Conservation (phyloP, 1,284 basidiomycete species). For the Melampsora americana region DNA sequence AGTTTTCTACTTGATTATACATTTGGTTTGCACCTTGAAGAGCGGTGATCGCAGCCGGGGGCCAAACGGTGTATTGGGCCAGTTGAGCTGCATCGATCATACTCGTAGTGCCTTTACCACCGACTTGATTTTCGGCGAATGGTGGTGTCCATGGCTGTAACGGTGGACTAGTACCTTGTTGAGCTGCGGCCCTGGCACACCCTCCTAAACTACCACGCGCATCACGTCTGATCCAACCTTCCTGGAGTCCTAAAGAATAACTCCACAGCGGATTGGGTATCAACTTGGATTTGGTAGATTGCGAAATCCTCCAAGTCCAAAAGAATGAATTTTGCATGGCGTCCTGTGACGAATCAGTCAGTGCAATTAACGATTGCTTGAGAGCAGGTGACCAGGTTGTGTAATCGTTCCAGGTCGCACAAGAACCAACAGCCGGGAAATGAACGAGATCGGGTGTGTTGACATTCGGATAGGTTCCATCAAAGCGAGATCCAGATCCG, state of each 20-base stretch:
- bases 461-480: slow-evolving; percentile 37
- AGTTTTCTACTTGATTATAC: slow-evolving; percentile 49
- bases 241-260: slow-evolving; percentile 45
- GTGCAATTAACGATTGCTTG: slow-evolving; percentile 47
- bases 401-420: slow-evolving; percentile 49
- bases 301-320: slow-evolving; percentile 48
- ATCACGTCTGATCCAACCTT: slow-evolving; percentile 47
- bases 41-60: slow-evolving; percentile 16
- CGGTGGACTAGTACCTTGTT: slow-evolving; percentile 29
- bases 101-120: slow-evolving; percentile 4
- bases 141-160: slow-evolving; percentile 18
- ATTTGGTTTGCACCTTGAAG: slow-evolving; percentile 21
- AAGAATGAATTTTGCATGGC: slow-evolving; percentile 50
- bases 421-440: slow-evolving; percentile 44
- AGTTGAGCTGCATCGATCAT: slow-evolving; percentile 22
- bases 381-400: slow-evolving; percentile 29
- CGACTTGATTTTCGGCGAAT: slow-evolving; percentile 22
- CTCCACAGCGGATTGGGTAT: slow-evolving; percentile 48
- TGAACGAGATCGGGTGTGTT: slow-evolving; percentile 8
- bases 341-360: slow-evolving; percentile 49
- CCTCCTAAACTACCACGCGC: slow-evolving; percentile 29
- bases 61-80: slow-evolving; percentile 29
- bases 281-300: slow-evolving; percentile 46
- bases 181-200: slow-evolving; percentile 8
- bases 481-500: slow-evolving; percentile 46